Evolutionary conservation across 2,329 filamentous ascomycete genomes (phyloP).

Genomic region (Fusarium acutatum): DNA sequence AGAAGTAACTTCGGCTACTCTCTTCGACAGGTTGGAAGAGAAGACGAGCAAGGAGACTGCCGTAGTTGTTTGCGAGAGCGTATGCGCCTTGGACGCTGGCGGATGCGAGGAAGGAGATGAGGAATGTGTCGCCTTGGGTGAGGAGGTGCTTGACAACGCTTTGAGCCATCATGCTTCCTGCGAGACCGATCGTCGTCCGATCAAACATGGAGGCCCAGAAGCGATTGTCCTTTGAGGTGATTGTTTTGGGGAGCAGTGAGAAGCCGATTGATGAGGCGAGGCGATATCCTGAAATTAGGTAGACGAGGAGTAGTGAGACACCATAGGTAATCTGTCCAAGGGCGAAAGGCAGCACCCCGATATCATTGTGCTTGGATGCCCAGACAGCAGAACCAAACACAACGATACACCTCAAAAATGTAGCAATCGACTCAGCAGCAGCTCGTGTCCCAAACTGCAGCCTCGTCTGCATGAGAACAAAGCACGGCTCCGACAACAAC

Average conservation of each 20-base stretch:
- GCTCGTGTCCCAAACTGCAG: constrained; percentile 84
- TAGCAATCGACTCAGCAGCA: constrained; percentile 82
- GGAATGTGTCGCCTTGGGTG: constrained; percentile 91
- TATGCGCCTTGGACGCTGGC: constrained; percentile 89
- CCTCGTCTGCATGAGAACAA: constrained; percentile 85
- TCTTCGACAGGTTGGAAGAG: constrained; percentile 97
- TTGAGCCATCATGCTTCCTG: constrained; percentile 85
- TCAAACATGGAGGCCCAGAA: constrained; percentile 73
- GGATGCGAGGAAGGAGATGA: constrained; percentile 80
- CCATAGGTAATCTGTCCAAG: constrained; percentile 85
- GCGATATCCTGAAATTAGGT: constrained; percentile 67
- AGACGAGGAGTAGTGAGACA: constrained; percentile 72
- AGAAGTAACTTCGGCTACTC: constrained; percentile 88
- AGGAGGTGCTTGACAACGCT: constrained; percentile 91
- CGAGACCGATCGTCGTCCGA: constrained; percentile 73
- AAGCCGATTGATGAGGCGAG: constrained; percentile 69
- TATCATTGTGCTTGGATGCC: constrained; percentile 61
- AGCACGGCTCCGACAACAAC: constrained; percentile 85
- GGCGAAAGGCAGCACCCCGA: constrained; percentile 89
- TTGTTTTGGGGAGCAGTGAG: constrained; percentile 67
- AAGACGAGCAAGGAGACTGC: constrained; percentile 85
- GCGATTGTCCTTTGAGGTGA: constrained; percentile 41
- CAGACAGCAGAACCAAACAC: constrained; percentile 77
- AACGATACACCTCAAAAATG: constrained; percentile 76
- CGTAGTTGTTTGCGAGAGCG: constrained; percentile 93